phyloP scores from a whole-genome alignment of 371 early-diverging fungal species.

The Neoconidiobolus thromboides region DNA sequence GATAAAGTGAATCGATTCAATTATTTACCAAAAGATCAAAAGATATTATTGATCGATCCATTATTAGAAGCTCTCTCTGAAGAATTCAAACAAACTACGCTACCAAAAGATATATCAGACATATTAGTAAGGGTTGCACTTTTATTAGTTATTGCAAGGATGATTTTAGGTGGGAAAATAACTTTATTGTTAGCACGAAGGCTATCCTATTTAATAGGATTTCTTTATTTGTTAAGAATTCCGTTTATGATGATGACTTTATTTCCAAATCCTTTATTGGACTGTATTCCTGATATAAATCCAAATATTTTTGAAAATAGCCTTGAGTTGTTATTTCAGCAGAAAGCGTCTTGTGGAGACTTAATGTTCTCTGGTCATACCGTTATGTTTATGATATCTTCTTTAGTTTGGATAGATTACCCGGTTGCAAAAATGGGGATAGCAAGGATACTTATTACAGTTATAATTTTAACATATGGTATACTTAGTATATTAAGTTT shows the following conservation, averaged over 20 bases:
- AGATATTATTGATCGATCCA: not conserved
- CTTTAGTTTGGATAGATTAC: not conserved
- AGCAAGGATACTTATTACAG: not conserved
- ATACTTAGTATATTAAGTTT: not conserved
- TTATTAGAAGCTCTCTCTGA: not conserved
- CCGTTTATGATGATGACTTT: not conserved
- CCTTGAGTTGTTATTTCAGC: not conserved
- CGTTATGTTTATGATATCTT: not conserved
- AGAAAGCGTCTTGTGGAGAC: slow-evolving; percentile 1
- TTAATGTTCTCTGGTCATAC: slow-evolving; percentile 5
- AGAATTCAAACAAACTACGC: not conserved
- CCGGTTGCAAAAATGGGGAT: not conserved
- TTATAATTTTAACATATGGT: not conserved
- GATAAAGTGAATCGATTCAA: too few relatives aligned
- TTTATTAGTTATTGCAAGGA: not conserved
- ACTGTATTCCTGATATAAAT: not conserved
- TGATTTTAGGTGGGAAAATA: not conserved
- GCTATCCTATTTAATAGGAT: not conserved
- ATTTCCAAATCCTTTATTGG: not conserved
- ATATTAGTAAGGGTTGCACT: not conserved
- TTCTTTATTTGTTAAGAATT: not conserved
- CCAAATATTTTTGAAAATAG: not conserved
- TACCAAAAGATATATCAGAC: not conserved
- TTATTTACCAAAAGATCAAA: not conserved
- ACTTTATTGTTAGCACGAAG: not conserved